These are phyloP conservation scores for Gynostemma pentaphyllum DNA, from an alignment of 306 rosid species.

Conservation along the genomic window DNA sequence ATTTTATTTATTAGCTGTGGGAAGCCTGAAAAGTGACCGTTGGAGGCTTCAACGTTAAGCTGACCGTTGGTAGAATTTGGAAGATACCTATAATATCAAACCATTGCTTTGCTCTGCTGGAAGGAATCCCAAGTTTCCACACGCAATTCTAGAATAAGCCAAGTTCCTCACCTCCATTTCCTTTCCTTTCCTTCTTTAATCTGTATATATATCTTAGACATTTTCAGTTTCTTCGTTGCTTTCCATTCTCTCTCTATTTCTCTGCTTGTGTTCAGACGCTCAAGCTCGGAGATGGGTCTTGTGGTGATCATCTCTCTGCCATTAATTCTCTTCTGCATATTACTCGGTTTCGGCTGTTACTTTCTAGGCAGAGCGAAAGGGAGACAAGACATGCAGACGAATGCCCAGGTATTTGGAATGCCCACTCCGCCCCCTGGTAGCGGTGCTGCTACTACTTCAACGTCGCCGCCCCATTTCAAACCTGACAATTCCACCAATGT, in stretches of 20 bases:
- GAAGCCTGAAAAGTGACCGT: slow-evolving; percentile 23
- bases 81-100: slow-evolving; percentile 7
- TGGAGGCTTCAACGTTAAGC: slow-evolving; percentile 27
- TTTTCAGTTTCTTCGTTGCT: background rate
- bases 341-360: slow-evolving; percentile 81
- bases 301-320: slow-evolving; percentile 86
- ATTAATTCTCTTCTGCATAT: slow-evolving; percentile 44
- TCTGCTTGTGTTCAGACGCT: background rate
- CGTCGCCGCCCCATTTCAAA: slow-evolving; percentile 34
- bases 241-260: background rate
- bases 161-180: background rate
- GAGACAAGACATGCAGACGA: slow-evolving; percentile 36
- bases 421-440: slow-evolving; percentile 66
- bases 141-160: background rate
- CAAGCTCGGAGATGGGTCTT: slow-evolving; percentile 52
- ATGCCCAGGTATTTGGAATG: slow-evolving; percentile 56
- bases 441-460: slow-evolving; percentile 1
- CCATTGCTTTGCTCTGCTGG: background rate
- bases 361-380: slow-evolving; percentile 64
- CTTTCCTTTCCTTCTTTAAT: background rate
- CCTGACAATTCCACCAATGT: slow-evolving; percentile 34
- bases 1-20: too few relatives aligned
- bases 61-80: slow-evolving; percentile 15
- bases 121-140: background rate
- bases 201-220: background rate